Conservation (phyloP, 371 early-diverging fungal species). For the Mortierella sp. region DNA sequence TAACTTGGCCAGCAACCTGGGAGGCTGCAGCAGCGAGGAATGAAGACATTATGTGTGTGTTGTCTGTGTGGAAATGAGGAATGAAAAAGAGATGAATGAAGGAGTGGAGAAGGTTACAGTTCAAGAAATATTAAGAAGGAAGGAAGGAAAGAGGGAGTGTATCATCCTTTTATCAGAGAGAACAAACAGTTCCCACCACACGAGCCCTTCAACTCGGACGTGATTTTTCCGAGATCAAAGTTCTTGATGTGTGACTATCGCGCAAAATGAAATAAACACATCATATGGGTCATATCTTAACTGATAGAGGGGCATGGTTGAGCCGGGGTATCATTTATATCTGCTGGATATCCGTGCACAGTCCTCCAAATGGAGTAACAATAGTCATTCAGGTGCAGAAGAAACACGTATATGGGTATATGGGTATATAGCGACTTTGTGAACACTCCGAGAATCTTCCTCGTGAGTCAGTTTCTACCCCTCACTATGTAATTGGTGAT, state of each 20-base stretch:
- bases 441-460: neutral
- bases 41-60: conserved; percentile 29
- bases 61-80: neutral
- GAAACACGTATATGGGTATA: neutral
- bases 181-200: neutral
- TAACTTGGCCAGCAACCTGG: conserved; percentile 50
- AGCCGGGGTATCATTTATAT: too few relatives aligned
- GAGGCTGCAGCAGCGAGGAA: conserved; percentile 51
- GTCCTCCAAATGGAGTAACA: neutral
- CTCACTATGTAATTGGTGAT: conserved; percentile 8
- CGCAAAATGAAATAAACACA: conserved; percentile 6
- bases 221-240: conserved; percentile 21
- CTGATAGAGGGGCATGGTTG: too few relatives aligned
- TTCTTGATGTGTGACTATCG: neutral
- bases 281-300: conserved; percentile 8
- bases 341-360: neutral
- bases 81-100: conserved; percentile 1
- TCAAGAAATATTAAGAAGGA: neutral
- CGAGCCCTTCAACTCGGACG: neutral
- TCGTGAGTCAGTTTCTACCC: conserved; percentile 2
- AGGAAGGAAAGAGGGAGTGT: neutral
- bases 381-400: neutral
- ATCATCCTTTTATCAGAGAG: conserved; percentile 9
- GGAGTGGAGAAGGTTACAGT: neutral
- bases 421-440: neutral